A percentile compares a stretch with the other conserved stretches of the same genome.
Conservation (phyloP, 257 asterid species). For the Gentiana dahurica region DNA sequence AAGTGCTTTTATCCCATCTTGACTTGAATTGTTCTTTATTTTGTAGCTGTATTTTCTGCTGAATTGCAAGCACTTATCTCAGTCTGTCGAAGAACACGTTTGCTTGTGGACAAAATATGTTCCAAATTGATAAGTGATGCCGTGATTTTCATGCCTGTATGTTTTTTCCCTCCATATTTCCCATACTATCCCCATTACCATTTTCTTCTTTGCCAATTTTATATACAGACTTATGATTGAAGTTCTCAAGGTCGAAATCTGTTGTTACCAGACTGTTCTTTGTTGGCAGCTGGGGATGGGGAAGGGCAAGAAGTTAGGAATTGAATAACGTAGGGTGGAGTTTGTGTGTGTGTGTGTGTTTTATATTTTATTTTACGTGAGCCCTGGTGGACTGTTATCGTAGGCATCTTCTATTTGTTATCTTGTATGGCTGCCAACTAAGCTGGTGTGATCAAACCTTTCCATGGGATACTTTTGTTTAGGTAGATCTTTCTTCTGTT, state of each 20-base stretch:
- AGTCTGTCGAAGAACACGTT: conserved; percentile 64
- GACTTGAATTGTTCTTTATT: not conserved
- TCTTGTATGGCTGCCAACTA: too few relatives aligned
- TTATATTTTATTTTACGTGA: too few relatives aligned
- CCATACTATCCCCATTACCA: not conserved
- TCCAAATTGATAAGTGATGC: conserved; percentile 36
- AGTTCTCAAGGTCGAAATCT: not conserved
- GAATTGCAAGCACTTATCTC: conserved; percentile 66
- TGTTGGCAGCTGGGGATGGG: too few relatives aligned
- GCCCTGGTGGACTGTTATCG: too few relatives aligned
- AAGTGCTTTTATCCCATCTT: conserved; percentile 1
- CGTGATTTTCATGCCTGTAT: conserved; percentile 58
- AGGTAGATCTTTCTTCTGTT: too few relatives aligned
- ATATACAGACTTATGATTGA: not conserved
- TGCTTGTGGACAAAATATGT: conserved; percentile 49
- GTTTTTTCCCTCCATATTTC: conserved; percentile 10
- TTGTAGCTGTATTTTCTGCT: conserved; percentile 50
- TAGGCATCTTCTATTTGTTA: too few relatives aligned
- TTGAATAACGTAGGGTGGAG: too few relatives aligned
- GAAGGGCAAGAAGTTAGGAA: too few relatives aligned
- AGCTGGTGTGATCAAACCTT: too few relatives aligned
- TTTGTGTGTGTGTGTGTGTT: too few relatives aligned
- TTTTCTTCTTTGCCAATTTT: not conserved
- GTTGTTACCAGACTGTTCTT: too few relatives aligned
- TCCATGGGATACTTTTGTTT: too few relatives aligned